Conservation (phyloP, 768 basidiomycete genomes). For the Amanita phalloides region DNA sequence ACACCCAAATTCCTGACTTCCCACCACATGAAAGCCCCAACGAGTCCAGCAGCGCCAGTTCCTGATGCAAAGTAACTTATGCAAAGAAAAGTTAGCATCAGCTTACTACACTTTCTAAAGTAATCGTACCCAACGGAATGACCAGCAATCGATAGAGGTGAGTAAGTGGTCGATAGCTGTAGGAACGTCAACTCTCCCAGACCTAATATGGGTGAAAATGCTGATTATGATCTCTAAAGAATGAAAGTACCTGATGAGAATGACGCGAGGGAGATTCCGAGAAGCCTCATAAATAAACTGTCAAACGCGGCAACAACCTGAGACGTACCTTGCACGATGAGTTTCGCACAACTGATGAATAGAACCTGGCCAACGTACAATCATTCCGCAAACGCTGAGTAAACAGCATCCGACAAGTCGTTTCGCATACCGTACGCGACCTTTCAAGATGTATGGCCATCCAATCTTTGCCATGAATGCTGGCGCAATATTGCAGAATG, state of each 20-base stretch:
- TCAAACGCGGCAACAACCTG: conserved; percentile 75
- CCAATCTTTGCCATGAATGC: conserved; percentile 78
- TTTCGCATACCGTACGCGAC: conserved; percentile 70
- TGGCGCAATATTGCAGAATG: conserved; percentile 92
- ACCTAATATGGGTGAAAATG: conserved; percentile 30
- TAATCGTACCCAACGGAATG: conserved; percentile 65
- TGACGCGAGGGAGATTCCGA: conserved; percentile 74
- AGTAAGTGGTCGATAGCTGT: conserved; percentile 80
- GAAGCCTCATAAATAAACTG: conserved; percentile 51
- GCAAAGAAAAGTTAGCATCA: neutral
- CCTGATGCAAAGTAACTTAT: conserved; percentile 84
- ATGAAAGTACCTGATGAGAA: conserved; percentile 63
- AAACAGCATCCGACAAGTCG: conserved; percentile 68
- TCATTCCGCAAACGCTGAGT: conserved; percentile 75
- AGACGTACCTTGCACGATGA: neutral
- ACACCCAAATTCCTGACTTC: conserved; percentile 80
- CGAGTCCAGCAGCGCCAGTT: conserved; percentile 89
- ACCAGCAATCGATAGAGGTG: conserved; percentile 57
- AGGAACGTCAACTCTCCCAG: conserved; percentile 92
- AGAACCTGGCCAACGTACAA: conserved; percentile 39
- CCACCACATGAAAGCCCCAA: conserved; percentile 95
- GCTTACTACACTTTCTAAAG: too few species aligned
- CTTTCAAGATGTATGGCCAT: conserved; percentile 87
- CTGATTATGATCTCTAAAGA: neutral
- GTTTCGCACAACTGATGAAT: neutral